Evolutionary conservation across 139 green algal genomes (phyloP).

Genomic region (Dunaliella sp.): DNA sequence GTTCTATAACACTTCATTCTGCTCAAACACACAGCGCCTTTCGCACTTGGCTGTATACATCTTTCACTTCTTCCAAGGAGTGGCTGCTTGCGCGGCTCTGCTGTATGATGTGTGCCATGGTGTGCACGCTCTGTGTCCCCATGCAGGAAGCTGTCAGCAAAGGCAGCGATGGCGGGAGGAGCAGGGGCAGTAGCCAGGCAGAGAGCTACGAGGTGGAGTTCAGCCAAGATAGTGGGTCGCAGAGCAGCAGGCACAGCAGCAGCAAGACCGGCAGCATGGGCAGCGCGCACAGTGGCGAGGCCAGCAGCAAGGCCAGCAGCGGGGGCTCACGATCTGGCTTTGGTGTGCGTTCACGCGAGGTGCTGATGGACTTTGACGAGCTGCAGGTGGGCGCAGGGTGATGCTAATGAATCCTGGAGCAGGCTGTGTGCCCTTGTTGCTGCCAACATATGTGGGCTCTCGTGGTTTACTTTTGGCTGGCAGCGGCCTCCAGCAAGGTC

Average conservation of each 20-base stretch:
- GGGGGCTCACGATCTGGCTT: not conserved
- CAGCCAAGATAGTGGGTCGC: not conserved
- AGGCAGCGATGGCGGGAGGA: not conserved
- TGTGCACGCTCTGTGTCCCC: too few species aligned
- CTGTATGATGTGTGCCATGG: too few species aligned
- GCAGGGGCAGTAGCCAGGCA: slow-evolving; percentile 6
- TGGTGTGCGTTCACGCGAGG: not conserved
- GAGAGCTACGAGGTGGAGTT: not conserved
- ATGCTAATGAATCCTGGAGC: too few species aligned
- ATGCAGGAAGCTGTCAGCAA: not conserved
- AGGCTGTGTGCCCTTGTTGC: too few species aligned
- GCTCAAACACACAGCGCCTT: too few species aligned
- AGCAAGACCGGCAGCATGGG: not conserved
- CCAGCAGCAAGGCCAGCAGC: not conserved
- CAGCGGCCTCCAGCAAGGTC: too few species aligned
- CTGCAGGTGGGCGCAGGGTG: not conserved
- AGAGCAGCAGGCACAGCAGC: not conserved
- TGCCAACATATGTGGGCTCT: too few species aligned
- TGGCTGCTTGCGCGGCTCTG: too few species aligned
- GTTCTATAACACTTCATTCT: too few species aligned
- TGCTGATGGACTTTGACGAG: slow-evolving; percentile 19
- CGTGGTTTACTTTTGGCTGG: too few species aligned
- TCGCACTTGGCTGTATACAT: too few species aligned
- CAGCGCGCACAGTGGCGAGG: not conserved
- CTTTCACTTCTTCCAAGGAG: too few species aligned